A percentile compares a stretch with the other conserved stretches of the same genome.
Conservation (phyloP, 208 protist species). For the Tritrichomonas musculus region DNA sequence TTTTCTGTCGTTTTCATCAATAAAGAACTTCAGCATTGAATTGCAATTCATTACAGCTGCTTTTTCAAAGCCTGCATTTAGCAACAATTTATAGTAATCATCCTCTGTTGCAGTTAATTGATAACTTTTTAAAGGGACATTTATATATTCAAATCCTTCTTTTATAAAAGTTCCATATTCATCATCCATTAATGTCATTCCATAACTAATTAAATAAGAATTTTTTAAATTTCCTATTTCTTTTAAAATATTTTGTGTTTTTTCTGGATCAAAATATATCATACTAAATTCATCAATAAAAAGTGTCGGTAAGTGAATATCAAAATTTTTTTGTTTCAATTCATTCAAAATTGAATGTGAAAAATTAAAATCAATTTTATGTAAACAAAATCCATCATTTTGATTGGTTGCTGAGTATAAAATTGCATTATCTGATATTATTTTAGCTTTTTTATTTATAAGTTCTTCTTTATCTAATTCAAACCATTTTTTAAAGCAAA, state of each 20-base stretch:
- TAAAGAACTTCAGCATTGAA: neutral
- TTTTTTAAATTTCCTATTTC: neutral
- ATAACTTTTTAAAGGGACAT: neutral
- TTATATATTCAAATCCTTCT: neutral
- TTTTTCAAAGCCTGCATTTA: neutral
- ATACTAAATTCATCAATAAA: slow-evolving; percentile 5
- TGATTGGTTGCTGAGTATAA: neutral
- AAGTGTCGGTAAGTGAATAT: neutral
- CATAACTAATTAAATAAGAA: neutral
- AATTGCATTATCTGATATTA: neutral
- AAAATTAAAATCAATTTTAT: neutral
- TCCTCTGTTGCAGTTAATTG: neutral
- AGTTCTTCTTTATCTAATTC: neutral
- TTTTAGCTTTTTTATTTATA: neutral
- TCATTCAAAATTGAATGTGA: neutral
- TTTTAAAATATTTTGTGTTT: neutral
- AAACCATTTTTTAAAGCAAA: neutral
- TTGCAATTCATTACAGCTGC: neutral
- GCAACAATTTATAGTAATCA: too few species aligned
- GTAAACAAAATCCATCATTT: neutral
- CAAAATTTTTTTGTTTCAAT: too few species aligned
- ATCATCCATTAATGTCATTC: neutral
- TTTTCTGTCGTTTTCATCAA: neutral
- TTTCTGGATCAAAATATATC: neutral
- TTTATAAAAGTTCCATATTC: neutral